Evolutionary conservation across 768 basidiomycete genomes (phyloP), one percentile per base, ranked within the genome.

Genomic region (Pleurotus ostreatus): DNA sequence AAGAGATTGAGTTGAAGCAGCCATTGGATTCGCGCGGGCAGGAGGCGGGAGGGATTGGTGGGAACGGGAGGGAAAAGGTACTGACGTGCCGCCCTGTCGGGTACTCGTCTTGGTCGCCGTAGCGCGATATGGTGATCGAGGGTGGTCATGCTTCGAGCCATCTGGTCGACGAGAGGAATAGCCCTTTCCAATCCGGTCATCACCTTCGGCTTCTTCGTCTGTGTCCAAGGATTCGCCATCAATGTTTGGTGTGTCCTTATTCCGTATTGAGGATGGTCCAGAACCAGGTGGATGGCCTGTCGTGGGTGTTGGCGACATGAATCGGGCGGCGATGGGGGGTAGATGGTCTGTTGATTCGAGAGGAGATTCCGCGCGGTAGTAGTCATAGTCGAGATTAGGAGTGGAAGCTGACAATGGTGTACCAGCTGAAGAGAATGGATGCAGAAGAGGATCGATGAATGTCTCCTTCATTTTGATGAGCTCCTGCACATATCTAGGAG

Each of bases 381-480:
- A 87, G 60, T 91, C 88, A 62, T 84, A 86, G 44, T 88, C 87
- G 37, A 78, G 61, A 49, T 82, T 81, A 9, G 81, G 79, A 3
- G 82, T 82, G 0, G 83, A 82, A 9, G 83, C 79, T 4, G 84
- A 77, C 16, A 43, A 23, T n/a, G 74, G 63, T 0, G 69, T 59
- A 12, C 70, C 67, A 1, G 73, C 66, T 6, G 77, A 73, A 18
- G 85, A 81, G 63, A 83, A 92, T 9, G 93, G 92, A 71, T 96
- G 94, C 13, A 98, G 81, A 34, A 96, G 80, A 7, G 91, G 87
- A 59, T 89, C 88, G 63, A 94, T 91, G 64, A 97, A 97, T 0
- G 90, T 94, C 61, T 94, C 92, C 74, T 92, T 94, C 83, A 98
- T 88, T 73, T 89, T 92, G 63, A 85, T 71, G 8, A 98, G 80